These are phyloP conservation scores for Saccharomycopsis fermentans DNA, from an alignment of 805 yeast species.

Conservation along the genomic window DNA sequence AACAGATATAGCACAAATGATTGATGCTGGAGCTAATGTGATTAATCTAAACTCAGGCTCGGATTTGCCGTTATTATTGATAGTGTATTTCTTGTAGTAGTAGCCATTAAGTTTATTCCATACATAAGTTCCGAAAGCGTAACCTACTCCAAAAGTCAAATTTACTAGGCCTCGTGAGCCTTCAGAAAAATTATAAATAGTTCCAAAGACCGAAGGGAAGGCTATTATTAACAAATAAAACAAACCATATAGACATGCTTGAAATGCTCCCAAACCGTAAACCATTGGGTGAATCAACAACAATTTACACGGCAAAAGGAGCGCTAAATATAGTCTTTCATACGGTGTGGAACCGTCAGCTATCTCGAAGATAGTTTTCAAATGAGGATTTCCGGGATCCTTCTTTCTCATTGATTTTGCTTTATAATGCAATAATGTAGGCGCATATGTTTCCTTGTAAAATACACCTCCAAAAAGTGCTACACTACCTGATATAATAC, in stretches of 20 bases:
- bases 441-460: constrained; percentile 51
- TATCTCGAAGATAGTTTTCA: constrained; percentile 53
- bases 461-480: constrained; percentile 35
- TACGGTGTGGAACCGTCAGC: constrained; percentile 30
- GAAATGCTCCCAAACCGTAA: constrained; percentile 48
- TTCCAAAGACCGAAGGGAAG: constrained; percentile 44
- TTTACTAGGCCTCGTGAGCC: constrained; percentile 52
- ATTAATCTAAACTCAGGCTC: constrained; percentile 57
- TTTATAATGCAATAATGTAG: constrained; percentile 37
- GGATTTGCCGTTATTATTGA: constrained; percentile 39
- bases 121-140: constrained; percentile 36
- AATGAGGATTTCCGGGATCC: constrained; percentile 42
- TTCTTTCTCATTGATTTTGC: constrained; percentile 38
- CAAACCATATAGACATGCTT: constrained; percentile 60
- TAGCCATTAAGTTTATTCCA: constrained; percentile 38
- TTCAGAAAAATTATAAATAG: constrained; percentile 34
- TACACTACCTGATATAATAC: constrained; percentile 43
- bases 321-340: constrained; percentile 26
- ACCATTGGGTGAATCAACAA: constrained; percentile 53
- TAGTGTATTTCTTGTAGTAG: constrained; percentile 30
- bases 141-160: constrained; percentile 47
- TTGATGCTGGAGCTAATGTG: constrained; percentile 37
- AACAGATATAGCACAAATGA: constrained; percentile 49
- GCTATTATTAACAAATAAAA: constrained; percentile 53
- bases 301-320: constrained; percentile 42